Evolutionary conservation across 169 alveolate genomes (phyloP).

Genomic region (Eimeria nieschulzi): DNA sequence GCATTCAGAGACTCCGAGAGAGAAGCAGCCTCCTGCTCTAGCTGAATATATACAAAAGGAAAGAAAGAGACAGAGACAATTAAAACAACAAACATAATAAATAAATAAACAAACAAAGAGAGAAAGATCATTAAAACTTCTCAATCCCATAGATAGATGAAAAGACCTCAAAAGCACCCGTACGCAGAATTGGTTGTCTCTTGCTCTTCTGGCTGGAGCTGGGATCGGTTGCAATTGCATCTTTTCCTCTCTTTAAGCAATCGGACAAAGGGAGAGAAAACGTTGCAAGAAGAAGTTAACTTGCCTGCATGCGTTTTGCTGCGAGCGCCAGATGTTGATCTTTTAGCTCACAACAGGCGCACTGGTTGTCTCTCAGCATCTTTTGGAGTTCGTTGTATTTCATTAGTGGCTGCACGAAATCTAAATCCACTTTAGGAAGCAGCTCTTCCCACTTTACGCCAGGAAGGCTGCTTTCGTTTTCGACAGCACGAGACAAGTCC

Average conservation of each 20-base stretch:
- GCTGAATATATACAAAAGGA: not conserved
- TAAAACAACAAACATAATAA: too few species aligned
- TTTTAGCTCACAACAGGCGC: not conserved
- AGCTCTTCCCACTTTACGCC: not conserved
- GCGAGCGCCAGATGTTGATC: not conserved
- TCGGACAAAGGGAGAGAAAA: not conserved
- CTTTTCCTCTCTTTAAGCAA: not conserved
- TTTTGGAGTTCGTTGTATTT: not conserved
- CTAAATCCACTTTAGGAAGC: not conserved
- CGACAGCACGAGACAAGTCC: too few species aligned
- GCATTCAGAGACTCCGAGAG: slow-evolving; percentile 10
- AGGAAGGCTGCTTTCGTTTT: too few species aligned
- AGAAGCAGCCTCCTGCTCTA: not conserved
- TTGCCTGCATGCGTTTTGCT: not conserved
- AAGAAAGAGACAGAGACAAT: too few species aligned
- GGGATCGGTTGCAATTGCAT: too few species aligned
- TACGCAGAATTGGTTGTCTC: not conserved
- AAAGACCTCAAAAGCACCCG: not conserved
- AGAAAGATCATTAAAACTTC: too few species aligned
- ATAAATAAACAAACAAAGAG: too few species aligned
- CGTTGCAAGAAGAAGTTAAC: not conserved
- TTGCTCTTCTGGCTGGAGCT: not conserved
- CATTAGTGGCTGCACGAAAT: slow-evolving; percentile 8
- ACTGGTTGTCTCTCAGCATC: not conserved
- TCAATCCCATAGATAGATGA: too few species aligned